Evolutionary conservation across 2,329 filamentous ascomycete species (phyloP).

Genomic region (Xylaria sp.): DNA sequence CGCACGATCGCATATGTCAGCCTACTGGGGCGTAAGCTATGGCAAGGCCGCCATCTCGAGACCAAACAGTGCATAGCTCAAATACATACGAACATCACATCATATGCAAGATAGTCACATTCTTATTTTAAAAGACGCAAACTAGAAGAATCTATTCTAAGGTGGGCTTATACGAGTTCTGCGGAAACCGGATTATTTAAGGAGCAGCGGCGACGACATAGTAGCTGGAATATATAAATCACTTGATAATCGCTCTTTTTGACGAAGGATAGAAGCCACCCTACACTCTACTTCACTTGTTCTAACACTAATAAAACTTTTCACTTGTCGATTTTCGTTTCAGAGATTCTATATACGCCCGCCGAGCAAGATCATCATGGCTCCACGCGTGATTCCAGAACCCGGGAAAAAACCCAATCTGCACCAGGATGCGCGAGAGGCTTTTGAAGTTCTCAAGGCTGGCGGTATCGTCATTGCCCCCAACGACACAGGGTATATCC

Average conservation of each 20-base stretch:
- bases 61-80: no score
- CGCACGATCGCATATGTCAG: no score
- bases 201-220: no score
- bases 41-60: no score
- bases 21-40: no score
- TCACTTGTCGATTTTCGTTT: background rate
- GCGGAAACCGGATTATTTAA: no score
- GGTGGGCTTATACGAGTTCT: no score
- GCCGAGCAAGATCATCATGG: background rate
- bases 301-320: background rate
- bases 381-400: constrained; percentile 21
- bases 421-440: constrained; percentile 23
- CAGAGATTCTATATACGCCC: no score
- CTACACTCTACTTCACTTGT: background rate
- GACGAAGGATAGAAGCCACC: background rate
- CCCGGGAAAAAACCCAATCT: constrained; percentile 16
- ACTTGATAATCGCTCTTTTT: background rate
- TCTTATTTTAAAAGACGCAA: no score
- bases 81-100: no score
- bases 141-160: no score
- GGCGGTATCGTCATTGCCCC: constrained; percentile 28
- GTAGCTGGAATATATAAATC: background rate
- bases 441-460: constrained; percentile 27
- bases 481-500: constrained; percentile 24
- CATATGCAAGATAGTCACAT: no score